Percentiles rank a stretch among this genome's conserved stretches.
These are phyloP conservation scores for Chaetothyriales sp. DNA, from an alignment of 2,329 filamentous ascomycete species.

Conservation along the genomic window DNA sequence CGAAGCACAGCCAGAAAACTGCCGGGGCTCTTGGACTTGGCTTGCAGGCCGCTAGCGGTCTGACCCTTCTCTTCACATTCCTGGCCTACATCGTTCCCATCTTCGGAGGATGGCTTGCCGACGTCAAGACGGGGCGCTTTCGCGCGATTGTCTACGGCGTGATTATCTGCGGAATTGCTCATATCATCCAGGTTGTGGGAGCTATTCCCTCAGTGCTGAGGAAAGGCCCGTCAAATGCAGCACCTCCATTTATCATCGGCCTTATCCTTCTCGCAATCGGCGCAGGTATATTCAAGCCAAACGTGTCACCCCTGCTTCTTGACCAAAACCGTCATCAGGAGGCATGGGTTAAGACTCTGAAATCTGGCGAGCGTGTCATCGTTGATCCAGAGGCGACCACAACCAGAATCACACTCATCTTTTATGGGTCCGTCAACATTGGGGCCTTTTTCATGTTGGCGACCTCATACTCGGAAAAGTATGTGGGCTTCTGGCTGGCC, in stretches of 20 bases:
- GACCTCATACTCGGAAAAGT: slow-evolving; percentile 58
- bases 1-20: slow-evolving; percentile 28
- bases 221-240: background rate
- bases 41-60: slow-evolving; percentile 37
- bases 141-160: slow-evolving; percentile 54
- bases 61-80: slow-evolving; percentile 44
- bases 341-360: slow-evolving; percentile 40
- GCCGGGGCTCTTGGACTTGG: slow-evolving; percentile 45
- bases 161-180: slow-evolving; percentile 47
- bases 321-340: slow-evolving; percentile 35
- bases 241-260: slow-evolving; percentile 39
- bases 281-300: slow-evolving; percentile 68
- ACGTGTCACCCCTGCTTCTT: slow-evolving; percentile 24
- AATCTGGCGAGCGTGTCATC: slow-evolving; percentile 51
- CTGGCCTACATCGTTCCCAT: slow-evolving; percentile 47
- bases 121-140: slow-evolving; percentile 44
- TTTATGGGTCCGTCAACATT: slow-evolving; percentile 56
- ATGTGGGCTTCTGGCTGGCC: slow-evolving; percentile 60
- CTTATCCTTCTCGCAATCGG: slow-evolving; percentile 56
- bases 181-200: slow-evolving; percentile 49
- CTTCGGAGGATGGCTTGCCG: slow-evolving; percentile 44
- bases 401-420: slow-evolving; percentile 52
- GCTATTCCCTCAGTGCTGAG: slow-evolving; percentile 44
- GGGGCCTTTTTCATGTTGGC: slow-evolving; percentile 47
- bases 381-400: slow-evolving; percentile 54